Base-by-base conservation (phyloP, 306 rosid genomes). In the Rosa rugosa region DNA sequence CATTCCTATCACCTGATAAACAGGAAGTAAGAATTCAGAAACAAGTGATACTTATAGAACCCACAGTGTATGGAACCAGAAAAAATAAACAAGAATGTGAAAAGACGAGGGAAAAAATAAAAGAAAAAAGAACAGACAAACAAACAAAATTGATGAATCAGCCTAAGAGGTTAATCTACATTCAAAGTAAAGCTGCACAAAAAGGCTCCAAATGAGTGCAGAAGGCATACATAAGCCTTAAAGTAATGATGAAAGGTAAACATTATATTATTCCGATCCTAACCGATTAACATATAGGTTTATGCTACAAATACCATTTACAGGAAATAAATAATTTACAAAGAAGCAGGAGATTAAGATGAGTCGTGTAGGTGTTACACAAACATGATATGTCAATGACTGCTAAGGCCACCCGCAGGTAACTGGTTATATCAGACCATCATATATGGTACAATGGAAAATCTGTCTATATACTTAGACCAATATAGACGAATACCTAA, bases 1-100 rank as follows among this genome's bases (percentile, higher is more conserved):
- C 65, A 81, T 84, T 81, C 79, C 79, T 82, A 69, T 90, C 87
- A 81, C 82, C 98, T 93, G 92, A 74, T 82, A 80, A 72, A 78
- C 66, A 79, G 27, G 72, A 80, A 60, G 18, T 10, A 20, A 31
- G 84, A 69, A 57, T 77, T 76, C 46, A 83, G 59, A 82, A 69
- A 56, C 25, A 51, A 76, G 64, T 47, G 54, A 71, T 38, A 23
- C 3, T 56, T 56, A 42, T 27, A 13, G 34, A 54, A 51, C 25
- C 25, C 51, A 40, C 8, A 23, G 42, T 8, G 59, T 4, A 72
- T 45, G 69, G 17, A 79, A 71, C 25, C 36, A 6, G 23, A 63
- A 12, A 49, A 2, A 36, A 14, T 40, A 60, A 5, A 44, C 5
- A 11, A 3, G 23, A 70, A 11, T 20, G 23, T 41, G 41, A 40